Conservation (phyloP, 2,329 filamentous ascomycete genomes). For the Scedosporium minutisporum region DNA sequence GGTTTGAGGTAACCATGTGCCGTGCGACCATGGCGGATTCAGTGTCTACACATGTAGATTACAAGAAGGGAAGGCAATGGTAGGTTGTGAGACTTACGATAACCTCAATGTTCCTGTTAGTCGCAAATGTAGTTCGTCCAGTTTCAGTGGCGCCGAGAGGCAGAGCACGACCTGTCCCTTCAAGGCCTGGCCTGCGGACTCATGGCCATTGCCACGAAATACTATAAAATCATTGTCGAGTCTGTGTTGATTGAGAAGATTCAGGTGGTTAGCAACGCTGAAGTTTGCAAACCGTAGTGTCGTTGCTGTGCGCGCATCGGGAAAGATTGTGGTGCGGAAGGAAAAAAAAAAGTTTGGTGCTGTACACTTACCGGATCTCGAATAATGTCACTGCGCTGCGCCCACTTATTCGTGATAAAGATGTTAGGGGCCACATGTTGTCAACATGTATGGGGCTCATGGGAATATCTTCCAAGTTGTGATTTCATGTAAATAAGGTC, state of each 20-base stretch:
- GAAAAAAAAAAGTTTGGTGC: not conserved
- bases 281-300: not conserved
- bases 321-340: not conserved
- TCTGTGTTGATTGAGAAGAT: conserved; percentile 28
- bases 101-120: conserved; percentile 61
- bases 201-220: conserved; percentile 64
- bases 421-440: conserved; percentile 47
- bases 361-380: conserved; percentile 42
- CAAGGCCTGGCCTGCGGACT: conserved; percentile 65
- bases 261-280: not conserved
- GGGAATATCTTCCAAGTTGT: not conserved
- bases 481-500: not conserved
- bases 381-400: conserved; percentile 44
- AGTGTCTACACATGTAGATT: conserved; percentile 7
- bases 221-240: conserved; percentile 73
- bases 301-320: not conserved
- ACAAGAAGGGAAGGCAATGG: not conserved
- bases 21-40: not conserved
- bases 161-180: conserved; percentile 68
- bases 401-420: conserved; percentile 41
- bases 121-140: conserved; percentile 65
- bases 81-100: conserved; percentile 41
- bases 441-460: not conserved
- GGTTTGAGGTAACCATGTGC: not conserved
- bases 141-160: conserved; percentile 55